These are phyloP conservation scores for Lupinus albus DNA, from an alignment of 306 rosid species.

Conservation along the genomic window DNA sequence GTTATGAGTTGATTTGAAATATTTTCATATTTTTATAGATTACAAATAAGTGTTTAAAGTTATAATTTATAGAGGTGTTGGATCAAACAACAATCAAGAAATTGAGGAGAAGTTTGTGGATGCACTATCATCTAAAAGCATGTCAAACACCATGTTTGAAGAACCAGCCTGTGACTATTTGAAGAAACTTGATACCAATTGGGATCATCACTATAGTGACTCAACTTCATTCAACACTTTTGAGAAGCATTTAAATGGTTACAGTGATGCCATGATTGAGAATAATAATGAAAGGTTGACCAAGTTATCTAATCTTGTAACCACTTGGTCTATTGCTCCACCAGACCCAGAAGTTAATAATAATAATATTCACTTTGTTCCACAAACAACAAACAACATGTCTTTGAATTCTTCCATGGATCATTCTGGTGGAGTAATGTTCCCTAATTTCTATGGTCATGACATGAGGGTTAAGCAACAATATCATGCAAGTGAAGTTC, in stretches of 20 bases:
- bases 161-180: slow-evolving; percentile 81
- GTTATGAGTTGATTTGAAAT: too few relatives aligned
- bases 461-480: slow-evolving; percentile 49
- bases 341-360: slow-evolving; percentile 59
- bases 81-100: slow-evolving; percentile 57
- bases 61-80: slow-evolving; percentile 55
- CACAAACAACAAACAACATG: slow-evolving; percentile 44
- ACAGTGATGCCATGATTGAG: slow-evolving; percentile 47
- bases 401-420: slow-evolving; percentile 51
- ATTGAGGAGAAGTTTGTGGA: slow-evolving; percentile 67
- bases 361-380: slow-evolving; percentile 51
- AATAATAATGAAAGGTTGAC: slow-evolving; percentile 61
- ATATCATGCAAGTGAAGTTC: slow-evolving; percentile 41
- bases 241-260: slow-evolving; percentile 59
- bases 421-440: slow-evolving; percentile 45
- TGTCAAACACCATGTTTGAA: slow-evolving; percentile 54
- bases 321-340: slow-evolving; percentile 90
- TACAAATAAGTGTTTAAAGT: background rate
- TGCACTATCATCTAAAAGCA: slow-evolving; percentile 64
- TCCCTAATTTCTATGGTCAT: slow-evolving; percentile 38
- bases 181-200: slow-evolving; percentile 69
- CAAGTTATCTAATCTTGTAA: slow-evolving; percentile 70
- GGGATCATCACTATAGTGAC: slow-evolving; percentile 58
- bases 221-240: slow-evolving; percentile 54
- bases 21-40: background rate